Evolutionary conservation across 768 basidiomycete genomes (phyloP), one percentile per base, ranked within the genome.

Genomic region (Termitomyces sp.): DNA sequence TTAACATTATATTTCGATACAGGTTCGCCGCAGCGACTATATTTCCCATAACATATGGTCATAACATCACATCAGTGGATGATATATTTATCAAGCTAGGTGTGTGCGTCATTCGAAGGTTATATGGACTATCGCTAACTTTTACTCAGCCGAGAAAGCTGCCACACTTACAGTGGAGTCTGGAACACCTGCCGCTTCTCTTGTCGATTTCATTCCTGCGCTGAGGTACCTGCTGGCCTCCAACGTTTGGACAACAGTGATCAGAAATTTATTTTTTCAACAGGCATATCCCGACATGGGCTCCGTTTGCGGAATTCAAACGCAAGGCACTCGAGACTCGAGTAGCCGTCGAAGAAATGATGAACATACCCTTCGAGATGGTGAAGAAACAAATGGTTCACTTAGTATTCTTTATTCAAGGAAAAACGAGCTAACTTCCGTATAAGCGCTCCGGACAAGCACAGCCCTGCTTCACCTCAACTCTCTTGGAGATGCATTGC

Each of bases 201-300:
- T 79, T 54, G 78, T 81, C 9, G 79, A 81, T 64, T 79, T 75
- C 61, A 75, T 81, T 63, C 78, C 79, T 40, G 54, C 71, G 38
- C 62, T 80, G 64, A 78, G 67, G 77, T 74, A 60, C 55, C 12
- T 30, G 63, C 60, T 50, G 28, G 5, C 11, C 7, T 2, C 14
- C 4, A 38, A 38, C 31, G 28, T 38, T 35, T 14, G 1, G 26
- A 33, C 26, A 26, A 28, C 26, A 44, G 23, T 26, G 0, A 14
- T 26, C 53, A 21, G 15, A 17, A 21, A 30, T 35, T 23, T 21
- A n/a, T 37, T 26, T 28, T 42, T 33, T 47, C 33, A 58, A 50
- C 21, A 78, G 77, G 61, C 71, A 79, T 61, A 73, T 81, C 38
- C 79, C 79, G 9, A 74, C 74, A 12, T 81, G 79, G 79, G 73